These are phyloP conservation scores for Apophysomyces trapeziformis DNA, from an alignment of 371 early-diverging fungal species.

Conservation along the genomic window DNA sequence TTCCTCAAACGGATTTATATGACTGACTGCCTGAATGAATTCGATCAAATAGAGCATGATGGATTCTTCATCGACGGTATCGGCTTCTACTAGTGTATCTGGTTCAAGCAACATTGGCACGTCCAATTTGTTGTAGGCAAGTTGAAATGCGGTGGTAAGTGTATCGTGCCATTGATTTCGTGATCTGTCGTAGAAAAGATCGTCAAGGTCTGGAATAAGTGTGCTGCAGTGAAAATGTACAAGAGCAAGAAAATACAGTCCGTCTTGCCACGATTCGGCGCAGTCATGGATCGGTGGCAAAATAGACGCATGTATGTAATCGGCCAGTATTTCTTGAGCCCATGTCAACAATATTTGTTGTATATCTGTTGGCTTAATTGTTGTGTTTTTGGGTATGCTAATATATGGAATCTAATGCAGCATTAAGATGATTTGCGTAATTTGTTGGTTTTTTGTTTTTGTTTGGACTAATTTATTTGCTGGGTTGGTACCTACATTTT, in stretches of 20 bases:
- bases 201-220: slow-evolving; percentile 57
- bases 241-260: slow-evolving; percentile 65
- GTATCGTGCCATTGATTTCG: slow-evolving; percentile 20
- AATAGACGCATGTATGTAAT: slow-evolving; percentile 55
- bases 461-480: neutral
- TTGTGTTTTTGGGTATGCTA: slow-evolving; percentile 34
- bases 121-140: slow-evolving; percentile 24
- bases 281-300: slow-evolving; percentile 61
- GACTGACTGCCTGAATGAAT: slow-evolving; percentile 21
- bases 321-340: slow-evolving; percentile 59
- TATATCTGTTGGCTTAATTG: slow-evolving; percentile 39
- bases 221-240: slow-evolving; percentile 68
- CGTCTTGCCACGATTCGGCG: slow-evolving; percentile 64
- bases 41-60: slow-evolving; percentile 27
- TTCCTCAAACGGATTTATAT: slow-evolving; percentile 10
- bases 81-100: slow-evolving; percentile 15
- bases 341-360: slow-evolving; percentile 61
- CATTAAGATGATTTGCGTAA: neutral
- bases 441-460: slow-evolving; percentile 1
- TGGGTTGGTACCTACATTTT: slow-evolving; percentile 31
- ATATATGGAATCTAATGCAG: slow-evolving; percentile 19
- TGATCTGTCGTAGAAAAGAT: slow-evolving; percentile 16
- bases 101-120: slow-evolving; percentile 31
- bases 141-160: slow-evolving; percentile 27
- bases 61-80: slow-evolving; percentile 24